Evolutionary conservation across 164 flowering plant species (phyloP).

Genomic region (Vitis labrusca): DNA sequence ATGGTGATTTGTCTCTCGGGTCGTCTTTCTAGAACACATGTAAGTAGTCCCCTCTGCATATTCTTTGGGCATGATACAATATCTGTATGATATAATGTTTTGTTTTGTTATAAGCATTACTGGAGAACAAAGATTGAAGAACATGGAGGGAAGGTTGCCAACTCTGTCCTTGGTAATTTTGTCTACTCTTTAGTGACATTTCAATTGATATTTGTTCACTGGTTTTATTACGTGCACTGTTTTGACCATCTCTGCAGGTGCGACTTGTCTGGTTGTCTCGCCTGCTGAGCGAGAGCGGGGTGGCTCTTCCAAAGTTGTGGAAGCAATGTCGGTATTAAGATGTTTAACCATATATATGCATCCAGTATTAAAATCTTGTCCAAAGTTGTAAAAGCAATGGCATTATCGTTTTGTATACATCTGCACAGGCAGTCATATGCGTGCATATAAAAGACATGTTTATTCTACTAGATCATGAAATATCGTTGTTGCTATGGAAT

Average conservation of each 20-base stretch:
- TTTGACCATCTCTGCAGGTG: constrained; percentile 37
- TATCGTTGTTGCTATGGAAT: too few species aligned
- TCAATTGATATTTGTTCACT: neutral
- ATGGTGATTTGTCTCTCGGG: constrained; percentile 63
- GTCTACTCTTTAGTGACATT: neutral
- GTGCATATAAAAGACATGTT: too few species aligned
- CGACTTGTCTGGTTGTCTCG: constrained; percentile 61
- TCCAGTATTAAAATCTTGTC: too few species aligned
- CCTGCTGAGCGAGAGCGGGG: constrained; percentile 74
- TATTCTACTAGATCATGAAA: too few species aligned
- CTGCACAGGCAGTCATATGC: too few species aligned
- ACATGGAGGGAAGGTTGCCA: constrained; percentile 69
- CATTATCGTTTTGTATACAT: too few species aligned
- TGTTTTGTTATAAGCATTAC: constrained; percentile 32
- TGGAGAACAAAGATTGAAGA: constrained; percentile 68
- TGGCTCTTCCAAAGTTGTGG: constrained; percentile 63
- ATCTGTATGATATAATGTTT: neutral
- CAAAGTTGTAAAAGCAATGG: too few species aligned
- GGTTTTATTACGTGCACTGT: neutral
- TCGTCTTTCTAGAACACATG: constrained; percentile 71
- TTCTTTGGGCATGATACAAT: too few species aligned
- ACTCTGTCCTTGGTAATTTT: constrained; percentile 44
- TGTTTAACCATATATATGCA: too few species aligned
- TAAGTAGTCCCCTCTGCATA: constrained; percentile 15
- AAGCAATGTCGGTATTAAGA: constrained; percentile 62